Conservation (phyloP, 768 basidiomycete species). For the Chalciporus chontae region DNA sequence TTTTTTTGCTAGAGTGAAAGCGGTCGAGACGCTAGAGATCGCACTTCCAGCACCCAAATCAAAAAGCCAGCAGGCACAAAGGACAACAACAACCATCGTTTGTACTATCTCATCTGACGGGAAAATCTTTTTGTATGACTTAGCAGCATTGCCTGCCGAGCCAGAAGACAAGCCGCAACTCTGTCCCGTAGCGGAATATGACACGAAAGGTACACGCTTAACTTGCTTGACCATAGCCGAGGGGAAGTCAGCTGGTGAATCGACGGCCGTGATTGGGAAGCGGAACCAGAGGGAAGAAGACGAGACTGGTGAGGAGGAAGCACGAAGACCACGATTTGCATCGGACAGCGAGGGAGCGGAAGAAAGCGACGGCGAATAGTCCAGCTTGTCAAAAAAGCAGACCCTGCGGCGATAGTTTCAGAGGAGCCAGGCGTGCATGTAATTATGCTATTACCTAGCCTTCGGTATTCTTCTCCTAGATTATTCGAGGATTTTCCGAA, state of each 20-base stretch:
- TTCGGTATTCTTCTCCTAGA: not conserved
- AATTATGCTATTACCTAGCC: too few relatives aligned
- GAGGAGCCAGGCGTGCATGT: too few relatives aligned
- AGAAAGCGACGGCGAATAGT: slow-evolving; percentile 20
- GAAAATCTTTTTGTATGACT: slow-evolving; percentile 71
- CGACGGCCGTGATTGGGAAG: slow-evolving; percentile 27
- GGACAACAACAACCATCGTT: slow-evolving; percentile 59
- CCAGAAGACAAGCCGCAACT: slow-evolving; percentile 34
- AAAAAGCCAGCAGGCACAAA: slow-evolving; percentile 15
- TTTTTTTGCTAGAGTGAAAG: slow-evolving; percentile 62
- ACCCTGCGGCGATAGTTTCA: not conserved
- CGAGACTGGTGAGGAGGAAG: slow-evolving; percentile 32
- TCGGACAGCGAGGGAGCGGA: slow-evolving; percentile 15
- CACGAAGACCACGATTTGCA: slow-evolving; percentile 21
- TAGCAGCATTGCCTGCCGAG: slow-evolving; percentile 45
- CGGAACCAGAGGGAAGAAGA: slow-evolving; percentile 34
- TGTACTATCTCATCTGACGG: slow-evolving; percentile 91
- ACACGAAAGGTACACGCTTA: slow-evolving; percentile 82
- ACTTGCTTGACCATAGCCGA: slow-evolving; percentile 69
- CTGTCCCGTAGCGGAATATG: slow-evolving; percentile 61
- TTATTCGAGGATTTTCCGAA: not conserved
- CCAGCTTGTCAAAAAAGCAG: not conserved
- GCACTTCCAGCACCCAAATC: slow-evolving; percentile 42
- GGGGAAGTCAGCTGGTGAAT: slow-evolving; percentile 31
- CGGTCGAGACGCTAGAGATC: slow-evolving; percentile 63